Evolutionary conservation across 2,329 filamentous ascomycete genomes (phyloP), one percentile per base, ranked within the genome.

Genomic region (Cercospora sp.): DNA sequence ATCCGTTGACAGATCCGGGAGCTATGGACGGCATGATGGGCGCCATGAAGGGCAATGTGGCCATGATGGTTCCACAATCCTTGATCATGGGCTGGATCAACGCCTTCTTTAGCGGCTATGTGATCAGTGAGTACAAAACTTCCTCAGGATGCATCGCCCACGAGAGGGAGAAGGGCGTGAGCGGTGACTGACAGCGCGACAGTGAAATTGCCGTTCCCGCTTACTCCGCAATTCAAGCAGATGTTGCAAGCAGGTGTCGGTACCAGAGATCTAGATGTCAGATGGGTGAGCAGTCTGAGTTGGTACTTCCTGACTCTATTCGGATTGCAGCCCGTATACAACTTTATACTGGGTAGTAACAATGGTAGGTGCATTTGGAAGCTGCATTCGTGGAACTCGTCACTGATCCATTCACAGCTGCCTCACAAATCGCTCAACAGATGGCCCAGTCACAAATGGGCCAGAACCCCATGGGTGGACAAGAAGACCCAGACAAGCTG

Each of bases 1-100:
- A 98, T 81, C 95, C 95, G 3, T 93, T 99, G 88, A 92, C 91
- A 10, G 95, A 99, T 80, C 96, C 96, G 24, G 91, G 91, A 59
- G 93, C 92, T 67, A 99, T 99, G 95, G 96, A 99, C 79, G 94
- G 94, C 74, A 99, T 99, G 95, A 99, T 99, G 95, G 94, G 95
- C 74, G 97, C 97, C 93, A 97, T 99, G 92, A 99, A 99, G 87
- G 94, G 94, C 67, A 97, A 99, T 79, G 97, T 99, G 91, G 94
- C 95, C 72, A 99, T 98, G 95, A 98, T 99, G 84, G 93, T 99
- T 67, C 95, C 95, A 60, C 97, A 99, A 81, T 98, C 94, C 5
- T 82, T 99, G 79, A 99, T 99, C 74, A 99, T 99, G 95, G 95
- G 94, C 73, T 99, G 95, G 95, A 98, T 99, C 80, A 99, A 99